A percentile compares a stretch with the other conserved stretches of the same genome.
Evolutionary conservation across 2,329 filamentous ascomycete species (phyloP).

Genomic region (Madurella fahalii): DNA sequence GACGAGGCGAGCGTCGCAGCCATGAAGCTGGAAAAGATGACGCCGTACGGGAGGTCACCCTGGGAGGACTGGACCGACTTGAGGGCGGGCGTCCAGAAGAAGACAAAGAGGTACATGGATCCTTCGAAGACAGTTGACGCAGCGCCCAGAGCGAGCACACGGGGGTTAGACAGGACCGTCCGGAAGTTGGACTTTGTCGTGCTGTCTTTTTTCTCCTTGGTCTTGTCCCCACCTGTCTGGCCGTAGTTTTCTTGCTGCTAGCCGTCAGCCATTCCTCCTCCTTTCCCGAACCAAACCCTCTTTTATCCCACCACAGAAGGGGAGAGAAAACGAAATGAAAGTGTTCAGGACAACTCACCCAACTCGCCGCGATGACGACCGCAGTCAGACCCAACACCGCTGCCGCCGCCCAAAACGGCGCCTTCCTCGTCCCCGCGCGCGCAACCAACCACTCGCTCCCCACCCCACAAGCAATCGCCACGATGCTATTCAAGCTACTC

Average conservation of each 20-base stretch:
- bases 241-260: constrained; percentile 49
- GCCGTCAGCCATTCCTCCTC: neutral
- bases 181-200: constrained; percentile 13
- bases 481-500: constrained; percentile 51
- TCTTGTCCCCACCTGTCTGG: constrained; percentile 20
- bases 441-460: constrained; percentile 48
- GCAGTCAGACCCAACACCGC: constrained; percentile 40
- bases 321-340: neutral
- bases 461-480: constrained; percentile 51
- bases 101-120: constrained; percentile 57
- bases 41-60: constrained; percentile 38
- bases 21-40: constrained; percentile 51
- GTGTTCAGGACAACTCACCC: constrained; percentile 36
- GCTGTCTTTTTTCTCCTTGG: constrained; percentile 11
- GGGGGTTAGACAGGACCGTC: constrained; percentile 36
- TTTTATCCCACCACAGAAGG: neutral
- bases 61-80: constrained; percentile 32
- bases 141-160: constrained; percentile 47
- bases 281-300: neutral
- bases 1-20: constrained; percentile 57
- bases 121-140: constrained; percentile 55
- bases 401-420: constrained; percentile 44
- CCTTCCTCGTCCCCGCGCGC: constrained; percentile 43
- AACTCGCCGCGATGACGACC: constrained; percentile 42
- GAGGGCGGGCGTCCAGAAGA: constrained; percentile 53